Evolutionary conservation across 768 basidiomycete species (phyloP).

Genomic region (Termitomyces sp.): DNA sequence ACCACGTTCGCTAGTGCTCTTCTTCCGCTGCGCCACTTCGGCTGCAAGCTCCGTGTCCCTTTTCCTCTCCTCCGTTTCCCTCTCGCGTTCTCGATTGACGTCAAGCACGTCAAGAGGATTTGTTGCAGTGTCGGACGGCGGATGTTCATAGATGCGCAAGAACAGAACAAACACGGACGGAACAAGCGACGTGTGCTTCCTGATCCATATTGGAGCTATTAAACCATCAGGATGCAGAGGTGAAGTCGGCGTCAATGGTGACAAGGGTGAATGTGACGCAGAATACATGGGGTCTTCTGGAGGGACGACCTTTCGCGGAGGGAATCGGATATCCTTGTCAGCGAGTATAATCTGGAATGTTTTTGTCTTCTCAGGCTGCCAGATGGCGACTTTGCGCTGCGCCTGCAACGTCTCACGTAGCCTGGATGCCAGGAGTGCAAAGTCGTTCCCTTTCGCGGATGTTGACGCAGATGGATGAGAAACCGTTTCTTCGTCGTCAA

Average conservation of each 20-base stretch:
- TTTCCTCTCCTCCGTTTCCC: slow-evolving; percentile 61
- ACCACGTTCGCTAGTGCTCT: slow-evolving; percentile 71
- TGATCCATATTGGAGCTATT: slow-evolving; percentile 96
- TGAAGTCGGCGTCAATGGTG: slow-evolving; percentile 82
- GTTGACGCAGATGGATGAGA: slow-evolving; percentile 16
- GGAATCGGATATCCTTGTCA: slow-evolving; percentile 79
- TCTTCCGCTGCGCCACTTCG: slow-evolving; percentile 78
- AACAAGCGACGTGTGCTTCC: slow-evolving; percentile 88
- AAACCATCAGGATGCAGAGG: slow-evolving; percentile 93
- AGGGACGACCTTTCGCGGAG: slow-evolving; percentile 73
- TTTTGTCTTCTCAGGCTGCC: slow-evolving; percentile 66
- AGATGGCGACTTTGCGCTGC: slow-evolving; percentile 61
- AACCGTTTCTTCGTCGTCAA: slow-evolving; percentile 35
- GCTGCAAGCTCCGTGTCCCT: slow-evolving; percentile 73
- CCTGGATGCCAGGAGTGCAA: slow-evolving; percentile 48
- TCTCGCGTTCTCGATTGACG: slow-evolving; percentile 47
- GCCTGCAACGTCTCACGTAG: slow-evolving; percentile 64
- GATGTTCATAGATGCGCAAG: slow-evolving; percentile 71
- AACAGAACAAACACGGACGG: slow-evolving; percentile 95
- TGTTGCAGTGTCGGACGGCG: slow-evolving; percentile 29
- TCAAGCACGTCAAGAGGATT: slow-evolving; percentile 54
- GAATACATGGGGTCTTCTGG: slow-evolving; percentile 52
- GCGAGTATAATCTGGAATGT: slow-evolving; percentile 82
- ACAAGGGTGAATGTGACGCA: slow-evolving; percentile 82
- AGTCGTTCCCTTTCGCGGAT: slow-evolving; percentile 45